These are phyloP conservation scores for Lotmaria passim DNA, from an alignment of 208 protist genomes.

Conservation along the genomic window DNA sequence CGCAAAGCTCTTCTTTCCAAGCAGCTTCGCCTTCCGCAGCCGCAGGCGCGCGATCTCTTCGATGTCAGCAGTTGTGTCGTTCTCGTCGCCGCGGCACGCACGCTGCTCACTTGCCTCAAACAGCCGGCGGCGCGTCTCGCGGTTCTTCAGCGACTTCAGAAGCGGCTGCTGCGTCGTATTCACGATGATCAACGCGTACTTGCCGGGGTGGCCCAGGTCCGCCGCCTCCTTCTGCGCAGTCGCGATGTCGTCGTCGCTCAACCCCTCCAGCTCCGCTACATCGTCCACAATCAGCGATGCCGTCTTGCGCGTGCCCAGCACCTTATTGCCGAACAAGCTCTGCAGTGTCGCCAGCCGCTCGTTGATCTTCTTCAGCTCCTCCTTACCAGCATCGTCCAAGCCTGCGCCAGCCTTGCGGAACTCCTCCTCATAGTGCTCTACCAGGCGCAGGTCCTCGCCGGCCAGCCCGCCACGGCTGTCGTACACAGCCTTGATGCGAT, in stretches of 20 bases:
- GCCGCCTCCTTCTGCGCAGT: conserved; percentile 40
- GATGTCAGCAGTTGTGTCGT: conserved; percentile 31
- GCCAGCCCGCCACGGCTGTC: conserved; percentile 31
- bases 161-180: conserved; percentile 68
- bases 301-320: conserved; percentile 40
- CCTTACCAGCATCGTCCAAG: conserved; percentile 38
- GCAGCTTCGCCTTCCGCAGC: conserved; percentile 47
- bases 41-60: conserved; percentile 46
- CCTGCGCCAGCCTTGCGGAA: conserved; percentile 52
- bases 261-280: conserved; percentile 46
- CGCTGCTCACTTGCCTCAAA: conserved; percentile 43
- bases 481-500: conserved; percentile 55
- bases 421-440: conserved; percentile 43
- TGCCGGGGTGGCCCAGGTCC: conserved; percentile 39
- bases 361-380: conserved; percentile 50
- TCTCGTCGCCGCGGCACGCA: conserved; percentile 15
- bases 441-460: conserved; percentile 46
- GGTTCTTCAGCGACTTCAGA: conserved; percentile 39
- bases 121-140: conserved; percentile 47
- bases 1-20: conserved; percentile 55
- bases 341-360: conserved; percentile 48
- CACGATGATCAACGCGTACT: conserved; percentile 50
- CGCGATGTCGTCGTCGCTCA: conserved; percentile 40
- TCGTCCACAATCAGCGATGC: conserved; percentile 41
- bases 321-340: conserved; percentile 37